Conservation (phyloP, 805 yeast species). For the Candida boleticola region DNA sequence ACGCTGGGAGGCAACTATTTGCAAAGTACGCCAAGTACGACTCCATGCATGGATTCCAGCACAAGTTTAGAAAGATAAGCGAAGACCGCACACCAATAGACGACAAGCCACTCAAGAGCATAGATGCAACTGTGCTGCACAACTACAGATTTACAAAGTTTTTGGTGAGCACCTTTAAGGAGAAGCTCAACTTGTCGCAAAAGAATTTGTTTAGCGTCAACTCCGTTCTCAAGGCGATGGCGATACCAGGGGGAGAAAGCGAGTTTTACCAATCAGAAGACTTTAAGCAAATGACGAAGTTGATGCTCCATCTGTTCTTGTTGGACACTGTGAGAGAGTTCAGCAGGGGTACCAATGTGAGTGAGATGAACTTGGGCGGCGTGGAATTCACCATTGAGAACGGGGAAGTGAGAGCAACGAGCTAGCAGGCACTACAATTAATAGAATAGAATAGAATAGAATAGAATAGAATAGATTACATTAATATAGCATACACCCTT, state of each 20-base stretch:
- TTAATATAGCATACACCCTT: too few species aligned
- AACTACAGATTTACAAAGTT: constrained; percentile 2
- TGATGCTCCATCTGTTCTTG: constrained; percentile 3
- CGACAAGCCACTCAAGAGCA: neutral
- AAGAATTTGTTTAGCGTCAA: constrained; percentile 4
- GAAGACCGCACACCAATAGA: too few species aligned
- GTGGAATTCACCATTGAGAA: neutral
- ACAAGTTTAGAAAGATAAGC: neutral
- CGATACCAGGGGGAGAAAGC: neutral
- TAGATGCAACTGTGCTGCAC: neutral
- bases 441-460: neutral
- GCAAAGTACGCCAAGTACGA: constrained; percentile 1
- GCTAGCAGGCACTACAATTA: too few species aligned
- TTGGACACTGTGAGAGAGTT: neutral
- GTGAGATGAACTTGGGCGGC: constrained; percentile 1
- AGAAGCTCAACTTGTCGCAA: neutral
- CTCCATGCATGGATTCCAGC: constrained; percentile 2
- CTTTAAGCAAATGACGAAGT: neutral
- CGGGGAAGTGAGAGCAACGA: neutral
- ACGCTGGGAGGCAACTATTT: neutral
- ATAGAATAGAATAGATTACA: neutral
- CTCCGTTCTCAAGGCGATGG: constrained; percentile 1
- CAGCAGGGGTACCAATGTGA: neutral
- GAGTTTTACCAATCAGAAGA: neutral
- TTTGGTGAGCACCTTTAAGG: neutral